Base-by-base conservation (phyloP, 2,329 filamentous ascomycete species). In the Phaeosphaeriaceae sp. region DNA sequence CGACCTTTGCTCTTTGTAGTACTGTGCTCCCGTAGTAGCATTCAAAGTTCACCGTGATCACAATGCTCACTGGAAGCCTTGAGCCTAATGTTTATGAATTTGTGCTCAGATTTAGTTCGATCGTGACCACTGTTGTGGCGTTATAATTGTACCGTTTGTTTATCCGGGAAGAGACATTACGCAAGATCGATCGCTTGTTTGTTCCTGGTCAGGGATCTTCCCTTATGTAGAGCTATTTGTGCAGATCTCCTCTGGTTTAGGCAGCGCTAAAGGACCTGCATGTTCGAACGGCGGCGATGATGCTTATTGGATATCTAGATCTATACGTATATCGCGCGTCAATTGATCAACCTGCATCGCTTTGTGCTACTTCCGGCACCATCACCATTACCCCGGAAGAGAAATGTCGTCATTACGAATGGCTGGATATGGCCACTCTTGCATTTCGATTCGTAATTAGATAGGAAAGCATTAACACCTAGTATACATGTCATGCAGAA, bases 1-100 rank as follows among this genome's bases (percentile, higher is more conserved):
- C n/a, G n/a, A n/a, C n/a, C n/a, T 11, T 57, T 64, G 52, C 62
- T 64, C 53, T 66, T 61, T 32, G 66, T 33, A 4, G 66, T 61
- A 9, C 60, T 64, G 33, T 66, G 55, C 41, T 64, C 60, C 9
- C 60, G 59, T 12, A 55, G 20, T 9, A 67, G 36, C 16, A 38
- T 54, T 1, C 63, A 56, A 29, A 63, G 53, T 12, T 67, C 64
- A 20, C 39, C 58, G 35, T 56, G 47, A 32, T 64, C 54, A 11
- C 63, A 56, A 18, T 63, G 56, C 18, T 56, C 56, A 35, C 64
- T 60, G 13, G 52, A 43, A 8, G 55, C 46, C 38, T 52, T 61
- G 35, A 66, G 42, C 34, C 52, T 64, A 15, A 60, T 23, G 13
- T 48, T 48, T 9, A 54, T 46, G 13, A 50, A 41, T n/a, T 63